These are phyloP conservation scores for Nothophytophthora sp. DNA, from an alignment of 352 stramenopile genomes.

Conservation along the genomic window DNA sequence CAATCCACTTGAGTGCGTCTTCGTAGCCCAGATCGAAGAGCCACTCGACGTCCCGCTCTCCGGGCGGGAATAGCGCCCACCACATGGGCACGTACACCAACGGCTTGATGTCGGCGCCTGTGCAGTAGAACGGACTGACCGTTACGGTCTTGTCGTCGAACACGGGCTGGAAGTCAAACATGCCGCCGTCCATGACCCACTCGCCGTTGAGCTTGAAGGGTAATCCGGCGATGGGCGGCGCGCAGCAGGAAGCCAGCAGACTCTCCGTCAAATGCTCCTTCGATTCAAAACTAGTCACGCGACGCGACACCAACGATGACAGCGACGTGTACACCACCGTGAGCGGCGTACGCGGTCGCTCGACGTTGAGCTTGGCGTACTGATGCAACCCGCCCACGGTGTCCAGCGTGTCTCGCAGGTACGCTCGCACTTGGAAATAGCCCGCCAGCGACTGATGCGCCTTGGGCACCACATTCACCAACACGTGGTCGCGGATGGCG, in stretches of 20 bases:
- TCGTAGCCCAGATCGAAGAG: constrained; percentile 87
- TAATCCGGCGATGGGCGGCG: constrained; percentile 75
- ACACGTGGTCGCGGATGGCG: constrained; percentile 58
- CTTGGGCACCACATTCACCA: constrained; percentile 53
- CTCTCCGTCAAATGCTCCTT: constrained; percentile 58
- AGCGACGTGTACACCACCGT: constrained; percentile 78
- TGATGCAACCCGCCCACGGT: constrained; percentile 42
- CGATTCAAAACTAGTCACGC: constrained; percentile 68
- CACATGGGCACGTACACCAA: constrained; percentile 90
- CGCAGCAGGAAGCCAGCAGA: constrained; percentile 83
- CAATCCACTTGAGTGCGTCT: constrained; percentile 72
- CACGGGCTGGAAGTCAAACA: constrained; percentile 85
- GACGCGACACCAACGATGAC: constrained; percentile 65
- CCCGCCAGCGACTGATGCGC: constrained; percentile 50
- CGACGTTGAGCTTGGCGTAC: constrained; percentile 50
- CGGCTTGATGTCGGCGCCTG: constrained; percentile 87
- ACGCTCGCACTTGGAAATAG: constrained; percentile 65
- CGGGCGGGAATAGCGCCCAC: constrained; percentile 79
- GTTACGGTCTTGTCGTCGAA: constrained; percentile 75
- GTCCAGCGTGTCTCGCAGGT: constrained; percentile 52
- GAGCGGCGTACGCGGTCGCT: constrained; percentile 28
- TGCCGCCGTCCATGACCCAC: constrained; percentile 87
- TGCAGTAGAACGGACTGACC: constrained; percentile 88
- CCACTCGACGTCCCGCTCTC: constrained; percentile 73
- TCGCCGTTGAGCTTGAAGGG: constrained; percentile 82